Evolutionary conservation across 1,284 basidiomycete species (phyloP), one percentile per base, ranked within the genome.

Genomic region (Apiotrichum mycotoxinovorans): DNA sequence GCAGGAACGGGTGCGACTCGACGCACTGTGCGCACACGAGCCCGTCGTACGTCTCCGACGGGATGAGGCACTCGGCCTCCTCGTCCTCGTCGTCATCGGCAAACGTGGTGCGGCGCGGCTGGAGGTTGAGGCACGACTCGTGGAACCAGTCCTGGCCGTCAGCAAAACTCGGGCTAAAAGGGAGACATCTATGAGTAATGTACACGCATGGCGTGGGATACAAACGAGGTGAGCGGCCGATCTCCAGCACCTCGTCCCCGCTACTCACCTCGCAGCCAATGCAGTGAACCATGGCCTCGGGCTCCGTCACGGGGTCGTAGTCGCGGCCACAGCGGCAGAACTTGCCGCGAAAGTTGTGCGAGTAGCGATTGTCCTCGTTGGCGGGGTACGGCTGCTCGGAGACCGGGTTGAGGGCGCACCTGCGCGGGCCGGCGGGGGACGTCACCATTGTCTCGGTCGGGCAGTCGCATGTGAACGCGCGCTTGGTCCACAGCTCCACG

Each of bases 391-490:
- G 69, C 49, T 71, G 74, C 23, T 51, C 34, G 17, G 68, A 59
- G 0, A 67, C 66, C 0, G 68, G 66, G 48, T 69, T 70, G 26
- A 75, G 65, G 15, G 51, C 57, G 56, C 74, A 75, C 26, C 56
- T 51, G 9, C 63, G 54, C 45, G 30, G 35, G 11, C 4, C 20
- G 20, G 33, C 33, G 46, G 9, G 10, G 18, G 10, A 8, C 12
- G 10, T 30, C 15, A 22, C 33, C 62, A 68, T 70, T 12, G 62
- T 56, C n/a, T 63, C 57, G 3, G 75, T 75, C 0, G 74, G 75
- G 56, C 76, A 78, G 60, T 78, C 76, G 59, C 76, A 78, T n/a
- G 64, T 61, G 59, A 78, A 78, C 14, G 59, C 45, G 2, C 75
- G 67, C 17, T 67, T 66, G 2, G 71, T 71, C 69, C 74, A 78